These are phyloP conservation scores for Mycosphaerella arachidis DNA, from an alignment of 2,329 filamentous ascomycete species.

Conservation along the genomic window DNA sequence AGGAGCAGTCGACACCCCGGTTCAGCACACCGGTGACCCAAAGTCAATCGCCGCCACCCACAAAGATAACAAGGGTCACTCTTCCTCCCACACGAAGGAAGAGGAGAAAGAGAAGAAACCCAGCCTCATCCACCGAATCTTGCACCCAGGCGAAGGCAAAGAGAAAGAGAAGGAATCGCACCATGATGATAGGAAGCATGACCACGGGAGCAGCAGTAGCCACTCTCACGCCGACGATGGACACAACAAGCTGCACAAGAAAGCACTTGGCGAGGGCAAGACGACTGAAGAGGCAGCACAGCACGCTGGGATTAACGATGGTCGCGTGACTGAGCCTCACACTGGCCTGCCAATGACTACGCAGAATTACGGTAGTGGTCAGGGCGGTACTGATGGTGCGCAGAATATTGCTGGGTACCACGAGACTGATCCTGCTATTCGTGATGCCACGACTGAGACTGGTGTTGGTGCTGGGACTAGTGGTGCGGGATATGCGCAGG, in stretches of 20 bases:
- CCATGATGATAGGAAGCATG: background rate
- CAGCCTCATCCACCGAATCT: slow-evolving; percentile 25
- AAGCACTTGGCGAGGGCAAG: slow-evolving; percentile 1
- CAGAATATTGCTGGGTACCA: slow-evolving; percentile 37
- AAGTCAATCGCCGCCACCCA: background rate
- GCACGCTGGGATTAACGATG: slow-evolving; percentile 6
- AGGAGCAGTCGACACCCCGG: background rate
- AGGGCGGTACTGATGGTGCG: slow-evolving; percentile 34
- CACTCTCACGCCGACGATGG: background rate
- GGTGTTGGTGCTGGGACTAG: background rate
- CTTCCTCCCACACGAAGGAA: slow-evolving; percentile 7
- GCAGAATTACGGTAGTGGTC: slow-evolving; percentile 35
- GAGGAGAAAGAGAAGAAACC: slow-evolving; percentile 33
- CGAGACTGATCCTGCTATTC: background rate
- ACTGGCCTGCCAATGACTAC: slow-evolving; percentile 41
- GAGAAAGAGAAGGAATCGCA: slow-evolving; percentile 1
- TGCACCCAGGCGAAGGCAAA: slow-evolving; percentile 22
- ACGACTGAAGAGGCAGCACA: background rate
- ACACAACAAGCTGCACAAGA: slow-evolving; percentile 11
- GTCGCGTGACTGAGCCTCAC: slow-evolving; percentile 35
- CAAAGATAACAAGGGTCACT: background rate
- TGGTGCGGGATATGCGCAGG: background rate
- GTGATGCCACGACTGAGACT: background rate
- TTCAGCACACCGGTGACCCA: background rate
- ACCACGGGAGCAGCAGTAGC: background rate